Conservation (phyloP, 345 rosid genomes). For the Passiflora organensis region DNA sequence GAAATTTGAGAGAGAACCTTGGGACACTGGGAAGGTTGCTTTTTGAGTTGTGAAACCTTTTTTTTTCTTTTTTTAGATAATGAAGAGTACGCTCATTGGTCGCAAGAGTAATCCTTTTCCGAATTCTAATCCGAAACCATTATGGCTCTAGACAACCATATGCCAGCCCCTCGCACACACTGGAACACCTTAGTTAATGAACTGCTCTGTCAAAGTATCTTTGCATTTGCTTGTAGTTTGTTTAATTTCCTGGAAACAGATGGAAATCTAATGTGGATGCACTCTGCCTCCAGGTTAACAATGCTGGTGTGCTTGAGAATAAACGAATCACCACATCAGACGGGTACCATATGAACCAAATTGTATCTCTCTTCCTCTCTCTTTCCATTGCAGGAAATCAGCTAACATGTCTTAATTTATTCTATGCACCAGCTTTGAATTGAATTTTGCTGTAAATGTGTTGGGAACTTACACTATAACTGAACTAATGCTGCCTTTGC, state of each 20-base stretch:
- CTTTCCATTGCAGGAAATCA: not conserved
- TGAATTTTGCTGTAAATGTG: conserved; percentile 74
- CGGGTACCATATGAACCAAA: conserved; percentile 41
- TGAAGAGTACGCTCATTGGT: no score
- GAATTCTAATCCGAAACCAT: no score
- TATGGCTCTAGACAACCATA: no score
- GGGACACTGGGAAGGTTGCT: no score
- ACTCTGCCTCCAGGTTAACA: conserved; percentile 53
- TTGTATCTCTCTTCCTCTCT: not conserved
- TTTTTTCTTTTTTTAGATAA: no score
- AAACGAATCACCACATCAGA: conserved; percentile 54
- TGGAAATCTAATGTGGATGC: conserved; percentile 10
- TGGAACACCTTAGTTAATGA: no score
- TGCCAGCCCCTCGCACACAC: no score
- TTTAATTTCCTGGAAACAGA: not conserved
- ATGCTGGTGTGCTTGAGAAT: conserved; percentile 76
- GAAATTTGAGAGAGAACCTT: no score
- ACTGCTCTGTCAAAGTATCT: no score
- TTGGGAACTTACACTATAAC: conserved; percentile 75
- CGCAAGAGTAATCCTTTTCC: no score
- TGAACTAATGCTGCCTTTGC: conserved; percentile 65
- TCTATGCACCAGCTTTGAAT: conserved; percentile 51
- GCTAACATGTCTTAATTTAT: not conserved
- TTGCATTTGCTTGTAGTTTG: not conserved
- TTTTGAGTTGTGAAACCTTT: no score